A percentile compares a stretch with the other conserved stretches of the same genome.
phyloP scores from a whole-genome alignment of 768 basidiomycete genomes.

The Pisolithus marmoratus region DNA sequence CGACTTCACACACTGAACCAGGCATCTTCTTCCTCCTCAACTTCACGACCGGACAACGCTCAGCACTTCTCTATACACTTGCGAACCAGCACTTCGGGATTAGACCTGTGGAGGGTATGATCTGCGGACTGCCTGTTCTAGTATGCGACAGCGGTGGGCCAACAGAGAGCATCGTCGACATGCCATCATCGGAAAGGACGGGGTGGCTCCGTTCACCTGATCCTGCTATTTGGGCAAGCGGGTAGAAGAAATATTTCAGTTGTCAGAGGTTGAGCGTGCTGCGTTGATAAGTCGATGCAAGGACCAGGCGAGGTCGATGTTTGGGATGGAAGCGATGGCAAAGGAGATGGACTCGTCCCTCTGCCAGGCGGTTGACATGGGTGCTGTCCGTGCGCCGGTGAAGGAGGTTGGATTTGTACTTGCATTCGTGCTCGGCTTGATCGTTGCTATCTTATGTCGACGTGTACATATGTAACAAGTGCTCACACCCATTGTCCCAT shows the following conservation, averaged over 20 bases:
- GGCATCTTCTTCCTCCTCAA: slow-evolving; percentile 88
- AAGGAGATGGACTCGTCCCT: slow-evolving; percentile 51
- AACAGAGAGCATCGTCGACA: slow-evolving; percentile 69
- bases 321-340: slow-evolving; percentile 77
- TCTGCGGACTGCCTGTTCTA: slow-evolving; percentile 85
- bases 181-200: slow-evolving; percentile 43
- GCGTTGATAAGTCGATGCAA: slow-evolving; percentile 60
- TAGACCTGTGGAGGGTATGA: slow-evolving; percentile 92
- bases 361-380: slow-evolving; percentile 50
- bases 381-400: slow-evolving; percentile 26
- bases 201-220: slow-evolving; percentile 73
- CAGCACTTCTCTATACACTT: slow-evolving; percentile 92
- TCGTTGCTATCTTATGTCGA: slow-evolving; percentile 15
- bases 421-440: slow-evolving; percentile 20
- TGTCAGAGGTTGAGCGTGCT: slow-evolving; percentile 6
- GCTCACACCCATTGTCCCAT: no score
- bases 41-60: slow-evolving; percentile 80
- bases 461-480: no score
- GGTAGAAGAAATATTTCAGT: slow-evolving; percentile 51
- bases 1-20: slow-evolving; percentile 31
- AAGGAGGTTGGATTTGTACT: slow-evolving; percentile 14
- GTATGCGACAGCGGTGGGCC: slow-evolving; percentile 88
- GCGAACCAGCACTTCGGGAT: slow-evolving; percentile 97
- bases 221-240: slow-evolving; percentile 62
- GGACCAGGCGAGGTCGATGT: slow-evolving; percentile 54